Evolutionary conservation across 345 rosid species (phyloP), one percentile per base, ranked within the genome.

Genomic region (Ceriops zippeliana): DNA sequence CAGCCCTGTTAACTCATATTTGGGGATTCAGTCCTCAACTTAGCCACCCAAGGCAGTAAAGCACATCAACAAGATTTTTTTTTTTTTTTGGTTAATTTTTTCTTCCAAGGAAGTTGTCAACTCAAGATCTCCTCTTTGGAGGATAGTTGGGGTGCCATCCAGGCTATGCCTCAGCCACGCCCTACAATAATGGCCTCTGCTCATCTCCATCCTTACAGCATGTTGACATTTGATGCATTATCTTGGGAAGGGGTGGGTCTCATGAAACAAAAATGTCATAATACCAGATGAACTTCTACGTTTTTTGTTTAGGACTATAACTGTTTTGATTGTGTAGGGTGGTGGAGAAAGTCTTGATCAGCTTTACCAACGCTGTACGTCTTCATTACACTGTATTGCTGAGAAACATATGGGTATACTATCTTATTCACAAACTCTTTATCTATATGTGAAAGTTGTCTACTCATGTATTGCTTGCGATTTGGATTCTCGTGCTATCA

Each of bases 321-420:
- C 59, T 24, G 16, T 56, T 32, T 65, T 69, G 62, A 5, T 65
- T 56, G 35, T 75, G 57, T 75, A 91, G 88, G 97, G 98, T 70
- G 97, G 91, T 77, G 97, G 97, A 74, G 96, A 87, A 84, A 91
- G 95, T 76, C 76, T 83, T 24, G 91, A 91, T 66, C 81, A 80
- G 63, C 90, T 93, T 62, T 86, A 81, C 72, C 71, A 73, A 22
- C 86, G 96, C 68, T 86, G 95, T 75, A 84, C 92, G 19, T 77
- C 88, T 19, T 81, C 87, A 30, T 70, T 91, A 73, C 85, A 78
- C 75, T 88, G 75, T 78, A 93, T 91, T 79, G 86, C 83, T 46
- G 68, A 68, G 61, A 88, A 87, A 80, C 95, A 91, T 66, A 86
- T 21, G 80, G 96, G 93, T 87, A 75, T 28, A 26, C 62, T 60